Evolutionary conservation across 2,329 filamentous ascomycete genomes (phyloP).

Genomic region (Aspergillus glaucus): DNA sequence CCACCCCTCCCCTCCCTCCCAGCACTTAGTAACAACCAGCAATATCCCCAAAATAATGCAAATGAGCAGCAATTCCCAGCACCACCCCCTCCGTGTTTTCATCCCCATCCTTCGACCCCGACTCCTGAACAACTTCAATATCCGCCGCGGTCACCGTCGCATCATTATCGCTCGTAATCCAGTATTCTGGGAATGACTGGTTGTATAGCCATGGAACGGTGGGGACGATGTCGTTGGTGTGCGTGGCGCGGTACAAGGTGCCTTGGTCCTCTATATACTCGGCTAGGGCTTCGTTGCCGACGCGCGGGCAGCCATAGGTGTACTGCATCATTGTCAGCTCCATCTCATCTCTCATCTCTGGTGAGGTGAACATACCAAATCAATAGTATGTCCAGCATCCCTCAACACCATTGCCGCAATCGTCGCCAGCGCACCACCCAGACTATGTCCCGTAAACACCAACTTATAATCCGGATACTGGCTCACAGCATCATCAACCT

Average conservation of each 20-base stretch:
- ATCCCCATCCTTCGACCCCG: slow-evolving; percentile 29
- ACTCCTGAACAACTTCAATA: slow-evolving; percentile 27
- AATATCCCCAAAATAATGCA: slow-evolving; percentile 29
- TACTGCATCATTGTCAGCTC: slow-evolving; percentile 24
- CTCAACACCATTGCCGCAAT: slow-evolving; percentile 43
- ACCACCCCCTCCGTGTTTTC: slow-evolving; percentile 19
- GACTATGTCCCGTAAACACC: slow-evolving; percentile 45
- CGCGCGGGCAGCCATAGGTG: slow-evolving; percentile 38
- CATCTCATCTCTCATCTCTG: background rate
- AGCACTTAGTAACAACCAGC: slow-evolving; percentile 12
- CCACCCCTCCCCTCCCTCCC: background rate
- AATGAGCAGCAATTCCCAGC: slow-evolving; percentile 21
- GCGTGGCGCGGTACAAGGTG: slow-evolving; percentile 32
- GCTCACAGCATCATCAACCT: slow-evolving; percentile 26
- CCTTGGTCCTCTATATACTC: slow-evolving; percentile 33
- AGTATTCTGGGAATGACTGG: slow-evolving; percentile 33
- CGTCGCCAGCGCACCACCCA: slow-evolving; percentile 47
- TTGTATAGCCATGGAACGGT: too few relatives aligned
- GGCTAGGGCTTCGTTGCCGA: slow-evolving; percentile 34
- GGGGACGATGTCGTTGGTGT: slow-evolving; percentile 34
- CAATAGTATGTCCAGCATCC: slow-evolving; percentile 33
- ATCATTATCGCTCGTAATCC: slow-evolving; percentile 30
- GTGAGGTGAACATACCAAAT: slow-evolving; percentile 32
- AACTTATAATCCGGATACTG: slow-evolving; percentile 38
- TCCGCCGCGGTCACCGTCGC: slow-evolving; percentile 24